phyloP scores from a whole-genome alignment of 1,284 basidiomycete genomes.

The Heterobasidion occidentale region DNA sequence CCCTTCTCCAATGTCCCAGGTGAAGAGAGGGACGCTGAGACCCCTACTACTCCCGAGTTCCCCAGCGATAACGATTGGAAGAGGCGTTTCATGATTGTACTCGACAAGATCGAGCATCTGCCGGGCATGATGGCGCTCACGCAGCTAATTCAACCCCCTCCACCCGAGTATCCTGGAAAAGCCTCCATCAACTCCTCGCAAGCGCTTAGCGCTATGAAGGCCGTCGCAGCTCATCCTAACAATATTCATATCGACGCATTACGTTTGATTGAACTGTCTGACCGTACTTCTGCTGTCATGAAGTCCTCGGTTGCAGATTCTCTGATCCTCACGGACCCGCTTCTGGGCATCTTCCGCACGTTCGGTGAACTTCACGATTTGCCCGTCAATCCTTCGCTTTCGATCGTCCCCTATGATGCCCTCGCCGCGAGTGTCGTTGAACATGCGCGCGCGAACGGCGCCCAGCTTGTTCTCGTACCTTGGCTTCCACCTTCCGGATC shows the following conservation, averaged over 20 bases:
- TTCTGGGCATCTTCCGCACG: conserved; percentile 54
- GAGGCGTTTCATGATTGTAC: conserved; percentile 70
- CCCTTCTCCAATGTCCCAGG: conserved; percentile 37
- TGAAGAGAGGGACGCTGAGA: conserved; percentile 19
- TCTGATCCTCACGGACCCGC: conserved; percentile 47
- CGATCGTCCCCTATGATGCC: conserved; percentile 50
- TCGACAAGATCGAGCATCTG: conserved; percentile 89
- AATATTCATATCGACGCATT: conserved; percentile 33
- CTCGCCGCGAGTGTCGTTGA: conserved; percentile 46
- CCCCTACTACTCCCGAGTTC: neutral
- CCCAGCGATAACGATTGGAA: conserved; percentile 23
- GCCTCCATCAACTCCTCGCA: neutral
- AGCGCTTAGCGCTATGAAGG: neutral
- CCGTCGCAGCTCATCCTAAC: conserved; percentile 4
- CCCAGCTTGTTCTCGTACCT: conserved; percentile 57
- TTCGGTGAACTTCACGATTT: conserved; percentile 55
- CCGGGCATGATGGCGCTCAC: conserved; percentile 66
- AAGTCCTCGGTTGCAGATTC: conserved; percentile 51
- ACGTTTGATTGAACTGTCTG: conserved; percentile 61
- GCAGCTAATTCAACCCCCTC: conserved; percentile 49
- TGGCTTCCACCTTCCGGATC: conserved; percentile 43
- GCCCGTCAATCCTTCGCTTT: conserved; percentile 40
- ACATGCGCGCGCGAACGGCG: conserved; percentile 35
- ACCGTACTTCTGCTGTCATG: conserved; percentile 65
- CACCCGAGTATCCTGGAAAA: conserved; percentile 11